A percentile compares a stretch with the other conserved stretches of the same genome.
Evolutionary conservation across 768 basidiomycete species (phyloP).

Genomic region (Phylloporus rhodoxanthus): DNA sequence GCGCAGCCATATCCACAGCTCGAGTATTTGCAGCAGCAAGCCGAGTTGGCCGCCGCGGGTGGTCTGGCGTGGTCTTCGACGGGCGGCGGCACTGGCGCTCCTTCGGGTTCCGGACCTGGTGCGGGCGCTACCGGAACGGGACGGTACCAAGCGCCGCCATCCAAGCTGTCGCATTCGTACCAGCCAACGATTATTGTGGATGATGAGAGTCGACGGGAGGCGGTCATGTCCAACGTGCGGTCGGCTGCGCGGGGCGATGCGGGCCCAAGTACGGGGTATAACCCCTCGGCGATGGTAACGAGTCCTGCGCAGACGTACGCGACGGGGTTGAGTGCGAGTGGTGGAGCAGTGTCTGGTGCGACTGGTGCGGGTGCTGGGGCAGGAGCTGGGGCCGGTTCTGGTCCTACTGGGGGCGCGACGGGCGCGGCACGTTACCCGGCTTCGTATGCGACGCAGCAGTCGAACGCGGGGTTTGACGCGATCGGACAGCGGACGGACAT

Average conservation of each 20-base stretch:
- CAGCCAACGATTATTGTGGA: constrained; percentile 59
- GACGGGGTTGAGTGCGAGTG: constrained; percentile 21
- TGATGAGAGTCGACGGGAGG: constrained; percentile 65
- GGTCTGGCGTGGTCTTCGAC: constrained; percentile 52
- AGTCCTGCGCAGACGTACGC: constrained; percentile 74
- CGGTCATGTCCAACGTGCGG: constrained; percentile 77
- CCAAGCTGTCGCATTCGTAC: constrained; percentile 30
- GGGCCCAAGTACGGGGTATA: constrained; percentile 38
- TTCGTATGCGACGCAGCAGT: constrained; percentile 44
- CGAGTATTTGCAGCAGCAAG: constrained; percentile 90
- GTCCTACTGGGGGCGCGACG: constrained; percentile 14
- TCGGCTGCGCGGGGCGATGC: constrained; percentile 51
- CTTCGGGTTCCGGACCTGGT: constrained; percentile 20
- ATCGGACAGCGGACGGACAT: constrained; percentile 60
- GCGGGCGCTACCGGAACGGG: constrained; percentile 6
- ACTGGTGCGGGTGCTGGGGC: neutral
- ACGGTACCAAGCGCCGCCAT: constrained; percentile 44
- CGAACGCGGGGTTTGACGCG: constrained; percentile 49
- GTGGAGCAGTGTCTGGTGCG: neutral
- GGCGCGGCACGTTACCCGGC: constrained; percentile 46
- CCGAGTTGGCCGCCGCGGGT: constrained; percentile 66
- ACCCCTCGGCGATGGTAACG: constrained; percentile 49
- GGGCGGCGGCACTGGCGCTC: constrained; percentile 13
- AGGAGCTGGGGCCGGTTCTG: neutral
- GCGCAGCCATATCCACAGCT: constrained; percentile 83